Evolutionary conservation across 352 stramenopile species (phyloP), one percentile per base, ranked within the genome.

Genomic region (Phytopythium sindhum): DNA sequence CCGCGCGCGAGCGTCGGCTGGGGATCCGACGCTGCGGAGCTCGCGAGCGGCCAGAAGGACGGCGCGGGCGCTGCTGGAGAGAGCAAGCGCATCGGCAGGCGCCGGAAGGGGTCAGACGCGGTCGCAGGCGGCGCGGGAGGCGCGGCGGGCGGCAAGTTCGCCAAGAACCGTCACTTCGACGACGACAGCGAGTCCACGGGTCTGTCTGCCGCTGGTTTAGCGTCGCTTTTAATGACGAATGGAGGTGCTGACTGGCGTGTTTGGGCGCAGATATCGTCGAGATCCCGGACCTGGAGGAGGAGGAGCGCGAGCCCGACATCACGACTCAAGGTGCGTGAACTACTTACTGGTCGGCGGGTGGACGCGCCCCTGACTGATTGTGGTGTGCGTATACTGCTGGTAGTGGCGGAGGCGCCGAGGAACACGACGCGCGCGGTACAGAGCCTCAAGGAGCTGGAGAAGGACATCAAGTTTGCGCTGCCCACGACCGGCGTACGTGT

Each of bases 211-310:
- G n/a, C 28, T 31, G 2, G 31, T 39, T 6, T 6, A 53, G 21
- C 1, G 3, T 48, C 41, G 31, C 14, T 0, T 15, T 9, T 17
- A 23, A 29, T 53, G 19, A 42, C 24, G 26, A 15, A 26, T 37
- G 15, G 37, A 58, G 23, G 11, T 28, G 17, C 1, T 44, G 15
- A 17, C 47, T 14, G 28, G 6, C 1, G 24, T 35, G 24, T 12
- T 17, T 1, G 1, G 6, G 0, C 51, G 37, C 50, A 93, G 84
- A 91, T 28, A 87, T 93, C 41, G 72, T 89, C 31, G 84, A 93
- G 69, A 91, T 93, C 47, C 84, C 84, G 1, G 84, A 93, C 64
- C 63, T 93, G 9, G 82, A 93, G 41, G 84, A 93, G 64, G 84
- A 93, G 68, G 84, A 93, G 52, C 84, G 84, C 21, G 82, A 91